A percentile compares a stretch with the other conserved stretches of the same genome.
phyloP scores from a whole-genome alignment of 164 flowering plant species.

The Magnolia sinica region DNA sequence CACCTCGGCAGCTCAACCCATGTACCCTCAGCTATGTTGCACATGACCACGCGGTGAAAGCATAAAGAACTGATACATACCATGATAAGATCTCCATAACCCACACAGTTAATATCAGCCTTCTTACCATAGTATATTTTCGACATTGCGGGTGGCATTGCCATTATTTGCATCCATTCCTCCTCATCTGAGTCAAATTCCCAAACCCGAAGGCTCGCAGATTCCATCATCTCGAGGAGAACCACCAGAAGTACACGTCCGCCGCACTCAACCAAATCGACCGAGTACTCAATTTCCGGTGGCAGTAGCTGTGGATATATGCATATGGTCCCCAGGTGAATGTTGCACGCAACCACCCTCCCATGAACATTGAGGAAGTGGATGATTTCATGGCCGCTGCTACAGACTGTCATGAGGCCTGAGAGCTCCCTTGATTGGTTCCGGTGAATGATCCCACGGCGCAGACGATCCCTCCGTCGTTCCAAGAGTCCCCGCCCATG shows the following conservation, averaged over 20 bases:
- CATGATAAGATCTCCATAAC: conserved; percentile 35
- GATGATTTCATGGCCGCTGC: conserved; percentile 36
- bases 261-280: conserved; percentile 49
- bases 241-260: conserved; percentile 51
- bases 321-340: conserved; percentile 24
- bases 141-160: conserved; percentile 65
- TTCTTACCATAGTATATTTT: conserved; percentile 55
- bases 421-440: conserved; percentile 62
- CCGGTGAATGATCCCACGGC: conserved; percentile 29
- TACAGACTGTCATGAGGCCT: conserved; percentile 29
- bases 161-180: conserved; percentile 45
- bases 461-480: not conserved
- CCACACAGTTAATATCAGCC: conserved; percentile 63
- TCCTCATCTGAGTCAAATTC: conserved; percentile 26
- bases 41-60: conserved; percentile 31
- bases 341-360: conserved; percentile 42
- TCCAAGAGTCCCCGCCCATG: not conserved
- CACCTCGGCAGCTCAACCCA: conserved; percentile 57
- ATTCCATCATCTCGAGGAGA: conserved; percentile 52
- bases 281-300: conserved; percentile 45
- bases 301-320: conserved; percentile 61
- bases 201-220: conserved; percentile 59
- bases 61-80: conserved; percentile 45
- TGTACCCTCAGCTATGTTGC: conserved; percentile 33
- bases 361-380: conserved; percentile 57